Percentiles rank a stretch among this genome's conserved stretches.
These are phyloP conservation scores for Posidonia australis DNA, from an alignment of 106 monocot species.

Conservation along the genomic window DNA sequence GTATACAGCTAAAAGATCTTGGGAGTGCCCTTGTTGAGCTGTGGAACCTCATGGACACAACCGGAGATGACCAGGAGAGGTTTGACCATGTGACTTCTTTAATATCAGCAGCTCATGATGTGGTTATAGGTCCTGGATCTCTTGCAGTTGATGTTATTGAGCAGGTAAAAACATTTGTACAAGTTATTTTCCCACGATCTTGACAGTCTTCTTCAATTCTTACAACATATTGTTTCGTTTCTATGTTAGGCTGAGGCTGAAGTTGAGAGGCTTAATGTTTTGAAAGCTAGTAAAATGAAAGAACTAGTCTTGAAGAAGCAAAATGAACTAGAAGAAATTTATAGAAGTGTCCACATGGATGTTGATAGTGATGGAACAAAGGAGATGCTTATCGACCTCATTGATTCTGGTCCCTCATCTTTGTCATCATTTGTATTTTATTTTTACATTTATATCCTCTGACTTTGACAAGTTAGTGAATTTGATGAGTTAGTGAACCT, in stretches of 20 bases:
- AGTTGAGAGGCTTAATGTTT: constrained; percentile 49
- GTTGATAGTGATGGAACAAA: constrained; percentile 40
- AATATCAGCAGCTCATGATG: constrained; percentile 43
- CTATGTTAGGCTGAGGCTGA: constrained; percentile 51
- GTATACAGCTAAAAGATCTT: constrained; percentile 63
- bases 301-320: constrained; percentile 81
- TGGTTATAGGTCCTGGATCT: constrained; percentile 28
- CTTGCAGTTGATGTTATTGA: constrained; percentile 66
- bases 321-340: constrained; percentile 76
- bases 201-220: neutral
- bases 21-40: constrained; percentile 61
- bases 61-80: constrained; percentile 39
- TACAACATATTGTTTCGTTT: neutral
- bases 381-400: constrained; percentile 36
- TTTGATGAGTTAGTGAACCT: neutral
- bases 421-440: neutral
- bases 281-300: constrained; percentile 76
- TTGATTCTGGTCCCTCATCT: constrained; percentile 60
- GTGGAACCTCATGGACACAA: constrained; percentile 84
- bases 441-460: neutral
- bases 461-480: neutral
- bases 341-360: constrained; percentile 59
- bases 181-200: neutral
- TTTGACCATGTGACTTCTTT: constrained; percentile 58
- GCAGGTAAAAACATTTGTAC: constrained; percentile 23